Evolutionary conservation across 2,329 filamentous ascomycete genomes (phyloP), one percentile per base, ranked within the genome.

Genomic region (Talaromyces sp.): DNA sequence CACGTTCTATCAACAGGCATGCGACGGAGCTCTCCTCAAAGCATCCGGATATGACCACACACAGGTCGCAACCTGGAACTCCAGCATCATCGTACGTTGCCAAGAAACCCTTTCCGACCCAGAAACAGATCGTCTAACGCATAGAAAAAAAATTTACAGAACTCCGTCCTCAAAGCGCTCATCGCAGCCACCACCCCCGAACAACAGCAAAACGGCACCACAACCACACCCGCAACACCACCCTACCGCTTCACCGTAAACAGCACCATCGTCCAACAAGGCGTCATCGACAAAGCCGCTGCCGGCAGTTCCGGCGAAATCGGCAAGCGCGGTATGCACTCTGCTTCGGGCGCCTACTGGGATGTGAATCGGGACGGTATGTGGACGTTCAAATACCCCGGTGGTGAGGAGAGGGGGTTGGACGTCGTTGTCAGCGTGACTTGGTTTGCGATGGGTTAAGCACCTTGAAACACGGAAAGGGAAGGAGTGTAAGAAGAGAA

Each of bases 201-300:
- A 58, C 73, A 76, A 25, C 74, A 49, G 70, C 74, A 36, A 36
- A 36, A 36, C 34, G 34, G 34, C 47, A 71, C 75, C 5, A 45
- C 34, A 10, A 45, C 56, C 1, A 19, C 61, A 7, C 36, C 61
- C 13, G 71, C 80, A 8, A 45, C 15, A 15, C 75, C 86, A 29
- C 89, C 91, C 5, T 97, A 89, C 87, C 98, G 98, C 81, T 98
- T 94, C 81, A 92, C 93, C 72, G 93, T 96, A 81, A 98, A 97
- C 85, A 96, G 92, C 83, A 98, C 94, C 70, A 97, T 98, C 76
- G 96, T 98, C 72, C 94, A 99, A 83, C 94, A 98, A 82, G 78
- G 78, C 22, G 84, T 94, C 38, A 87, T 79, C 60, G 74, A 78
- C 68, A 74, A 75, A 69, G 75, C 78, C 34, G 82, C 85, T 69